These are phyloP conservation scores for Boletus eberwhitei DNA, from an alignment of 768 basidiomycete species.

Conservation along the genomic window DNA sequence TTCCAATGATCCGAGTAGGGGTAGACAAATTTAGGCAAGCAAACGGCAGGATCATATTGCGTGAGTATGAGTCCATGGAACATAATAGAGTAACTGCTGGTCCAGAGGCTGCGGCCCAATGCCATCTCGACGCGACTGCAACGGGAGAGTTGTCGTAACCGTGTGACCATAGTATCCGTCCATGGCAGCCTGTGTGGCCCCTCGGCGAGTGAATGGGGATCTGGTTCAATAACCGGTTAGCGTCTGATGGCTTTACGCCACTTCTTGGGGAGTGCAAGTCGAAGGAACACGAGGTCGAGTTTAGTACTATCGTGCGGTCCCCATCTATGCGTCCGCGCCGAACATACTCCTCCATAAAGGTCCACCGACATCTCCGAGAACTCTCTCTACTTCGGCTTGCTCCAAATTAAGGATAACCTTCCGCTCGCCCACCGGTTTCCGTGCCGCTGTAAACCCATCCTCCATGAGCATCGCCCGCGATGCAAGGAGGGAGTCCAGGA, in stretches of 20 bases:
- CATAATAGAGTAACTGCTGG: background rate
- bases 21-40: background rate
- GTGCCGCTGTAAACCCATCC: conserved; percentile 48
- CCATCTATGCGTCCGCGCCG: conserved; percentile 7
- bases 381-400: conserved; percentile 78
- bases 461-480: conserved; percentile 77
- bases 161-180: too few relatives aligned
- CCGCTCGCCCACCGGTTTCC: conserved; percentile 63
- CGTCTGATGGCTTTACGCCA: background rate
- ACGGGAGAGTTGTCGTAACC: too few relatives aligned
- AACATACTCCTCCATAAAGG: conserved; percentile 57
- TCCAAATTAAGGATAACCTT: conserved; percentile 82
- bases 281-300: background rate
- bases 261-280: background rate
- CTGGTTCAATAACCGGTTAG: background rate
- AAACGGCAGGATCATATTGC: background rate
- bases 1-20: background rate
- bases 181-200: too few relatives aligned
- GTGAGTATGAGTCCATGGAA: background rate
- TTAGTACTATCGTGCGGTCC: background rate
- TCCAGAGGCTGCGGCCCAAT: background rate
- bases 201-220: background rate
- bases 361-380: conserved; percentile 79
- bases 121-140: background rate
- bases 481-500: conserved; percentile 74